These are phyloP conservation scores for Fusarium pseudocircinatum DNA, from an alignment of 2,329 filamentous ascomycete species.

Conservation along the genomic window DNA sequence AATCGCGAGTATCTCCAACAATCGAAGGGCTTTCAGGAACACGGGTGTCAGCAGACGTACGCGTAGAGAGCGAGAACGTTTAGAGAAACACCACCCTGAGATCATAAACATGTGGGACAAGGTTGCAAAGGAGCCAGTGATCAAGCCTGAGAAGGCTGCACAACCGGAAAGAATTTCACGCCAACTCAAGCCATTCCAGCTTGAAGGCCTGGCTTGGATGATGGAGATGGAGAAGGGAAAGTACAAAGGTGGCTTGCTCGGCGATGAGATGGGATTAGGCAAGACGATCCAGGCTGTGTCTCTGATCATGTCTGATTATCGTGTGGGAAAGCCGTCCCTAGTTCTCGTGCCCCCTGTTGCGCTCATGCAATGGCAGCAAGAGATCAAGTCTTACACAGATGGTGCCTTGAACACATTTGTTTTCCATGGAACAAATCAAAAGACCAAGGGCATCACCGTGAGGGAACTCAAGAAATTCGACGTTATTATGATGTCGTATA, in stretches of 20 bases:
- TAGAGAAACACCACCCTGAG: conserved; percentile 80
- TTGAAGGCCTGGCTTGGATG: conserved; percentile 96
- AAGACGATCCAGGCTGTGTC: conserved; percentile 99
- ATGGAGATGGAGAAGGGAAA: conserved; percentile 83
- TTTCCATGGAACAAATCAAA: conserved; percentile 86
- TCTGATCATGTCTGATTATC: conserved; percentile 97
- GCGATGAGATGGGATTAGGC: conserved; percentile 98
- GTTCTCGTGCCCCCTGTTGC: conserved; percentile 94
- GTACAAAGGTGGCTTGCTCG: conserved; percentile 90
- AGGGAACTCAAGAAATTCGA: conserved; percentile 84
- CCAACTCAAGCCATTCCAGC: conserved; percentile 90
- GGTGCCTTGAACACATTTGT: conserved; percentile 91
- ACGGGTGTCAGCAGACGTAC: conserved; percentile 40
- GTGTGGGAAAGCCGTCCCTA: conserved; percentile 81
- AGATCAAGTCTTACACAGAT: conserved; percentile 84
- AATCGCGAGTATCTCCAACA: conserved; percentile 33
- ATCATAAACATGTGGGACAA: conserved; percentile 87
- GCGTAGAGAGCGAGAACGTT: conserved; percentile 67
- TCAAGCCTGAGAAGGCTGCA: conserved; percentile 61
- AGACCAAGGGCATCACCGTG: conserved; percentile 79
- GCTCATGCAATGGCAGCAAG: conserved; percentile 92
- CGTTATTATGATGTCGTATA: conserved; percentile 98
- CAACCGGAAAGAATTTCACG: conserved; percentile 79
- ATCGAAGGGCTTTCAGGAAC: conserved; percentile 49
- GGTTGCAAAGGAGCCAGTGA: conserved; percentile 72